Base-by-base conservation (phyloP, 83 land plant species). In the Larix sibirica region DNA sequence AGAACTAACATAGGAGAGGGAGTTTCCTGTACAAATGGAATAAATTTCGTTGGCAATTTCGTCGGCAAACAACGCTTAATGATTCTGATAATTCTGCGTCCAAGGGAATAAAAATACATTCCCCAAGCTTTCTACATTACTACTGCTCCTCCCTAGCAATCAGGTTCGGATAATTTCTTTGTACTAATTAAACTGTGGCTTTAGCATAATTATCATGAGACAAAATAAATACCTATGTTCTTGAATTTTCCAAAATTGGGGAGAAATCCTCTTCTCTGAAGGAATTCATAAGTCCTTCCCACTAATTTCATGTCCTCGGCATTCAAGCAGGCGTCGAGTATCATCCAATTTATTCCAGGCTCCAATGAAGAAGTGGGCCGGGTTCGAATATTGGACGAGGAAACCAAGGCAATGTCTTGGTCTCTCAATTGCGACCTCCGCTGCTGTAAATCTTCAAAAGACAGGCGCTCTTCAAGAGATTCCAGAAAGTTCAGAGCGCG, bases 301-400 rank as follows among this genome's bases (percentile, higher is more conserved):
- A 96, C 99, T 47, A 96, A 89, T 84, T 82, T 85, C 94, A 96
- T 89, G 79, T 96, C 99, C 73, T 88, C 87, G 13, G 97, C 94
- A 87, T 89, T 89, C 87, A 93, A 84, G 82, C 97, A 94, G 2
- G 96, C 77, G 75, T 96, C 98, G 62, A 96, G 83, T 4, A 96
- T 90, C 87, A 91, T 94, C 91, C 95, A 90, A 66, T 89, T 90
- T 80, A 91, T 89, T 61, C 71, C 90, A 18, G 6, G 38, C 70
- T 82, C 79, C 28, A 8, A 58, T 18, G 40, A 60, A 24, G 54
- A n/a, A 13, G 26, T 1, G 16, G 71, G 40, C 8, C 81, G 36
- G 65, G 9, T 31, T 8, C 36, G 31, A 31, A 31, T 9, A 47
- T 47, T 24, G 70, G 77, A 59, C 44, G 82, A 21, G 5, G 79